phyloP scores from a whole-genome alignment of 2,329 filamentous ascomycete species.

The Sporothrix luriei region DNA sequence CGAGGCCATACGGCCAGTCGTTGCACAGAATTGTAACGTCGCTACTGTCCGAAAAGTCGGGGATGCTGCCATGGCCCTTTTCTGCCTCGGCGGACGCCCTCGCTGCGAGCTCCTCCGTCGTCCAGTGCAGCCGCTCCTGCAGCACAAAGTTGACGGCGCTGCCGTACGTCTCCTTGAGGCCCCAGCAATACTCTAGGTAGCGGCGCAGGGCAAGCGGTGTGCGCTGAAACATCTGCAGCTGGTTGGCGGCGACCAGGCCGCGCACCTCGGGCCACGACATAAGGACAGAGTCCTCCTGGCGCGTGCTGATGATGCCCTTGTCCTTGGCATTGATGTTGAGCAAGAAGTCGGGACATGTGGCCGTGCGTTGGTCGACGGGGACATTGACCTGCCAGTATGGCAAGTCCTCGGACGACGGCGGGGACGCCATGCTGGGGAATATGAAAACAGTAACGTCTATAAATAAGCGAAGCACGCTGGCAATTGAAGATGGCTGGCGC shows the following conservation, averaged over 20 bases:
- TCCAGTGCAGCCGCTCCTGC: slow-evolving; percentile 70
- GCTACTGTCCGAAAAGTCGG: slow-evolving; percentile 49
- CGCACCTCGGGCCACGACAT: slow-evolving; percentile 71
- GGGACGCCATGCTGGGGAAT: neutral
- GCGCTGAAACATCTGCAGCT: slow-evolving; percentile 75
- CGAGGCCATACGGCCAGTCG: slow-evolving; percentile 93
- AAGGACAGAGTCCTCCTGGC: slow-evolving; percentile 64
- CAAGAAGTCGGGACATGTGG: slow-evolving; percentile 73
- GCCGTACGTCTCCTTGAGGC: slow-evolving; percentile 68
- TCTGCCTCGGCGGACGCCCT: slow-evolving; percentile 27
- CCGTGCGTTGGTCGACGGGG: slow-evolving; percentile 61
- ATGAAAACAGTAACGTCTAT: neutral
- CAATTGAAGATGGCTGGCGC: neutral
- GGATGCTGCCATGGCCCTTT: slow-evolving; percentile 35
- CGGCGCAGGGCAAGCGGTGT: slow-evolving; percentile 74
- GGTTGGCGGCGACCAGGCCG: slow-evolving; percentile 64
- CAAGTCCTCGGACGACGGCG: slow-evolving; percentile 34
- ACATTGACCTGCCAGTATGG: slow-evolving; percentile 88
- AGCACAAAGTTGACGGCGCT: slow-evolving; percentile 79
- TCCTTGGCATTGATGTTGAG: slow-evolving; percentile 67
- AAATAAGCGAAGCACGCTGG: neutral
- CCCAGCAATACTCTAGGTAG: slow-evolving; percentile 71
- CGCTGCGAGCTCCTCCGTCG: slow-evolving; percentile 44
- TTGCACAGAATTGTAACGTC: slow-evolving; percentile 66
- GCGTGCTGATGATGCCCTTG: slow-evolving; percentile 67